phyloP scores from a whole-genome alignment of 148 eudicot species.

The Amaranthus palmeri region DNA sequence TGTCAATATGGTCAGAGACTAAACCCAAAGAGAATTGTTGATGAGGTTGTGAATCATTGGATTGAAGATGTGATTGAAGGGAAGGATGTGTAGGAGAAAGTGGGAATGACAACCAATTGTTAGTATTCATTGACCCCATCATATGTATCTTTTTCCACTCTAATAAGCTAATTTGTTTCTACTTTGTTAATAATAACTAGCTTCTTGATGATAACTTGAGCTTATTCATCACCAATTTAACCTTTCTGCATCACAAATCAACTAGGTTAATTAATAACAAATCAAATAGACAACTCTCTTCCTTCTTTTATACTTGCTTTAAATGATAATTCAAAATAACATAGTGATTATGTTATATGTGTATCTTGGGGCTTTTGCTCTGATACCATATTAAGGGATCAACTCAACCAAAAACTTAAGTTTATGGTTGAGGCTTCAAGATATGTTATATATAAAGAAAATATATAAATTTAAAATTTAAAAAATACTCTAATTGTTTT shows the following conservation, averaged over 20 bases:
- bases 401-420: too few relatives aligned
- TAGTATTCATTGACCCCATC: slow-evolving; percentile 65
- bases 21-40: slow-evolving; percentile 81
- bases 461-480: too few relatives aligned
- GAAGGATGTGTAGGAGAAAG: slow-evolving; percentile 78
- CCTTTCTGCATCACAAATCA: slow-evolving; percentile 20
- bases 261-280: not conserved
- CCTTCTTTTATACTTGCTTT: too few relatives aligned
- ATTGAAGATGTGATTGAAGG: slow-evolving; percentile 48
- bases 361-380: not conserved
- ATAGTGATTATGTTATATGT: not conserved
- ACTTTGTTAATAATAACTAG: slow-evolving; percentile 7
- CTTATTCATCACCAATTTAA: slow-evolving; percentile 13
- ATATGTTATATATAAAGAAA: too few relatives aligned
- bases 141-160: not conserved
- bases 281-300: too few relatives aligned
- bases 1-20: slow-evolving; percentile 55
- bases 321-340: not conserved
- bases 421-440: too few relatives aligned
- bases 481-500: too few relatives aligned
- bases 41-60: slow-evolving; percentile 31
- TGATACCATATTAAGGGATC: too few relatives aligned
- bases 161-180: slow-evolving; percentile 8
- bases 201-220: slow-evolving; percentile 13
- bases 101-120: slow-evolving; percentile 94